Evolutionary conservation across 2,329 filamentous ascomycete genomes (phyloP).

Genomic region (Immersiporthe knoxdaviesiana): DNA sequence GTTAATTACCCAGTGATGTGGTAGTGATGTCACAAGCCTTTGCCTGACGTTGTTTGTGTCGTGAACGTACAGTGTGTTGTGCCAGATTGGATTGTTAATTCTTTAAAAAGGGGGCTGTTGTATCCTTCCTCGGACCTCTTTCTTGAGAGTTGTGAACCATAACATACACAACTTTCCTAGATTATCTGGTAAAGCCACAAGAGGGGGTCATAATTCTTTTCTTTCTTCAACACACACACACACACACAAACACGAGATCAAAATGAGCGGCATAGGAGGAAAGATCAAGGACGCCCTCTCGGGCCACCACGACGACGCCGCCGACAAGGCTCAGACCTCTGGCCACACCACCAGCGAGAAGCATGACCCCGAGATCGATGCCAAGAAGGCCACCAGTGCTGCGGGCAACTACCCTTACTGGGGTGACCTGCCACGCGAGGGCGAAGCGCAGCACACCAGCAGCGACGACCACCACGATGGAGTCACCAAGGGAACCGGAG

Average conservation of each 20-base stretch:
- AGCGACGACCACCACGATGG: background rate
- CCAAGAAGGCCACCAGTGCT: conserved; percentile 20
- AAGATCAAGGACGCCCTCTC: conserved; percentile 26
- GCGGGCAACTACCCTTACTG: conserved; percentile 30
- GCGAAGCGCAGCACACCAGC: background rate
- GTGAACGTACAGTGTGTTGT: background rate
- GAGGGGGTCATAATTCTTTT: too few relatives aligned
- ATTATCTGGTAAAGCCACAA: too few relatives aligned
- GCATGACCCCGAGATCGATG: conserved; percentile 12
- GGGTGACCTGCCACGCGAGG: conserved; percentile 19
- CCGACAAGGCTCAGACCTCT: conserved; percentile 15
- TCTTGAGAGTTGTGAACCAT: background rate
- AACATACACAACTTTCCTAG: too few relatives aligned
- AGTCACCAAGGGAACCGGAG: conserved; percentile 12
- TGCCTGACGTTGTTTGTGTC: background rate
- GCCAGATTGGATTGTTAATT: background rate
- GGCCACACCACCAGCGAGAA: conserved; percentile 3
- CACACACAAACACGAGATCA: background rate
- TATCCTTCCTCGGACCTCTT: background rate
- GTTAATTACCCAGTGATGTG: background rate
- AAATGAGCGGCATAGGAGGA: conserved; percentile 22
- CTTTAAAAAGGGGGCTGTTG: background rate
- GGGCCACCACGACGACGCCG: conserved; percentile 11
- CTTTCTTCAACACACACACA: background rate
- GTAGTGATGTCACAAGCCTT: background rate